Evolutionary conservation across 2,329 filamentous ascomycete species (phyloP).

Genomic region (Phaeosphaeriaceae sp.): DNA sequence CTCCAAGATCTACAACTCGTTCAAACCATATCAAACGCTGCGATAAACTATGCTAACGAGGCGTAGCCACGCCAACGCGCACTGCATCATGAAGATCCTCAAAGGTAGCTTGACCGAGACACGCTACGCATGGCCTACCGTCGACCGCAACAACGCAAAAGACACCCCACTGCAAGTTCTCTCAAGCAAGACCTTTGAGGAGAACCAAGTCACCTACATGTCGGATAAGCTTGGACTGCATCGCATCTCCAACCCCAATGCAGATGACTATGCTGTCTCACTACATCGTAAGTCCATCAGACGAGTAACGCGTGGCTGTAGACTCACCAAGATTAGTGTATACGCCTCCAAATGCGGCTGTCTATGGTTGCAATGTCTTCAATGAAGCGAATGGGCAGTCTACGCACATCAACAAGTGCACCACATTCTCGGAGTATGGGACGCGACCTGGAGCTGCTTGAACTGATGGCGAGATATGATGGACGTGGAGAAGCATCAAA

Average conservation of each 20-base stretch:
- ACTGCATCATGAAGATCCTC: constrained; percentile 91
- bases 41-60: constrained; percentile 9
- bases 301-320: too few relatives aligned
- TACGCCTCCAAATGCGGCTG: constrained; percentile 87
- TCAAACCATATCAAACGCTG: neutral
- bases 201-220: constrained; percentile 87
- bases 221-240: constrained; percentile 87
- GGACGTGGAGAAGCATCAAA: too few relatives aligned
- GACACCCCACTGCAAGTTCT: constrained; percentile 66
- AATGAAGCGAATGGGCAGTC: constrained; percentile 71
- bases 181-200: constrained; percentile 70
- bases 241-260: constrained; percentile 76
- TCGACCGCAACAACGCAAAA: constrained; percentile 54
- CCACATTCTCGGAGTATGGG: constrained; percentile 45
- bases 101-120: constrained; percentile 82
- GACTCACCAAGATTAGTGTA: constrained; percentile 63
- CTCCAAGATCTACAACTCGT: neutral
- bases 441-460: neutral
- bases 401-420: constrained; percentile 36
- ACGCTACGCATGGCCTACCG: constrained; percentile 74
- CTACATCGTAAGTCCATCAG: constrained; percentile 74
- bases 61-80: constrained; percentile 68
- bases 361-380: constrained; percentile 82
- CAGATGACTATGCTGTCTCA: constrained; percentile 78
- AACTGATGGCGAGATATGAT: neutral